Evolutionary conservation across 495 filamentous ascomycete species (phyloP).

Genomic region (Penicillium goetzii): DNA sequence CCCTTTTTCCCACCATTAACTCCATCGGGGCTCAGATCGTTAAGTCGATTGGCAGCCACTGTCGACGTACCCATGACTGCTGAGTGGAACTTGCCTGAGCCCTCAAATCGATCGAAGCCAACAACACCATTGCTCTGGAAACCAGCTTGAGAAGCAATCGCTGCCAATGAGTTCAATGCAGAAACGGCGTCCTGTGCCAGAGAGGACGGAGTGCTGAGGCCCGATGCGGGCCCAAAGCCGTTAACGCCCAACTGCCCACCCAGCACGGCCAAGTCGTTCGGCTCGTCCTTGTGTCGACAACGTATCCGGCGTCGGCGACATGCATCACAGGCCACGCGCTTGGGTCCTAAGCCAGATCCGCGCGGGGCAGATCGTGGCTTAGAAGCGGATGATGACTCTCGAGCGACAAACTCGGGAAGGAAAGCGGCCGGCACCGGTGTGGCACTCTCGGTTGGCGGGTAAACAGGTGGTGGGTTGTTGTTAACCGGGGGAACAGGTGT

Average conservation of each 20-base stretch:
- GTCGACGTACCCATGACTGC: conserved; percentile 36
- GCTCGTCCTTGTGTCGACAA: conserved; percentile 58
- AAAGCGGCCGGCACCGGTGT: conserved; percentile 26
- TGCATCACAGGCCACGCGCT: conserved; percentile 58
- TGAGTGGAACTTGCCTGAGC: conserved; percentile 32
- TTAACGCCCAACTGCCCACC: conserved; percentile 36
- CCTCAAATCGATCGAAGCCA: conserved; percentile 38
- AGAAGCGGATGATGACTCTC: conserved; percentile 33
- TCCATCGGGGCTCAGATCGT: conserved; percentile 45
- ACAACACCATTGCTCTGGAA: conserved; percentile 34
- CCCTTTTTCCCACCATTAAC: conserved; percentile 51
- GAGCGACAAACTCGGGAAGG: conserved; percentile 23
- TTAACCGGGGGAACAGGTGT: conserved; percentile 21
- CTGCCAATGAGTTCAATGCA: conserved; percentile 49
- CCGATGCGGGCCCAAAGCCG: conserved; percentile 36
- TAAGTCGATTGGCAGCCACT: conserved; percentile 32
- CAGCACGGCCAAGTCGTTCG: conserved; percentile 33
- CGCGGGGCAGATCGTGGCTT: conserved; percentile 42
- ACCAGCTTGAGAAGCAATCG: conserved; percentile 47
- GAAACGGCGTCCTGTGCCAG: conserved; percentile 51
- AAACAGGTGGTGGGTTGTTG: conserved; percentile 15
- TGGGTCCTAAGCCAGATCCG: conserved; percentile 52
- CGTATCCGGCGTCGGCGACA: conserved; percentile 58
- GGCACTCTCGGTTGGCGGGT: conserved; percentile 28
- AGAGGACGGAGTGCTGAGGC: conserved; percentile 38